phyloP scores from a whole-genome alignment of 1,284 basidiomycete genomes.

The Gymnopus androsaceus region DNA sequence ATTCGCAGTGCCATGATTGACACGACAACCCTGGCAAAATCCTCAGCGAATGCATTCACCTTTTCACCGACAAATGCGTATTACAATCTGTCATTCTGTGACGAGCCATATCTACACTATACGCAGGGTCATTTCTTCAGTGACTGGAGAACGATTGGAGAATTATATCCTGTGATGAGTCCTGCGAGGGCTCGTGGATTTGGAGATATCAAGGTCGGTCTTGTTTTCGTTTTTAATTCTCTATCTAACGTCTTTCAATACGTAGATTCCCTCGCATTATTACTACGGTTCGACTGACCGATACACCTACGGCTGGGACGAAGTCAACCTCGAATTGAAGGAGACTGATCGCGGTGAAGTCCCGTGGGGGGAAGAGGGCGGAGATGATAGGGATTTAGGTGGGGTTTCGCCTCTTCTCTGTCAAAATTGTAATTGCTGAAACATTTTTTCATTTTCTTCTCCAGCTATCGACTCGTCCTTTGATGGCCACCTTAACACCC shows the following conservation, averaged over 20 bases:
- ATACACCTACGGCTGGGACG: slow-evolving; percentile 92
- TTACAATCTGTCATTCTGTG: slow-evolving; percentile 75
- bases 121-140: slow-evolving; percentile 94
- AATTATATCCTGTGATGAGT: slow-evolving; percentile 88
- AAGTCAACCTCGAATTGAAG: slow-evolving; percentile 66
- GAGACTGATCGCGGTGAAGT: slow-evolving; percentile 81
- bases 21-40: not conserved
- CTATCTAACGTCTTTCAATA: not conserved
- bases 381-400: slow-evolving; percentile 1
- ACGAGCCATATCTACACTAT: slow-evolving; percentile 79
- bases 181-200: slow-evolving; percentile 85
- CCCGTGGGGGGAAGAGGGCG: slow-evolving; percentile 62
- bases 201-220: slow-evolving; percentile 68
- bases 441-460: slow-evolving; percentile 16
- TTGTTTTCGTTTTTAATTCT: not conserved
- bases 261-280: slow-evolving; percentile 87
- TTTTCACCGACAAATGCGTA: slow-evolving; percentile 54
- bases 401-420: not conserved
- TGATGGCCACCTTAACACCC: slow-evolving; percentile 6
- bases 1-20: slow-evolving; percentile 31
- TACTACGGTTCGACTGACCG: slow-evolving; percentile 82
- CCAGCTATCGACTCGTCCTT: slow-evolving; percentile 1
- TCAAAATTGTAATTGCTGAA: not conserved
- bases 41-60: slow-evolving; percentile 53
- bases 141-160: slow-evolving; percentile 87